Evolutionary conservation across 441 rosid genomes (phyloP), one percentile per base, ranked within the genome.

Genomic region (Cnidoscolus chayamansa): DNA sequence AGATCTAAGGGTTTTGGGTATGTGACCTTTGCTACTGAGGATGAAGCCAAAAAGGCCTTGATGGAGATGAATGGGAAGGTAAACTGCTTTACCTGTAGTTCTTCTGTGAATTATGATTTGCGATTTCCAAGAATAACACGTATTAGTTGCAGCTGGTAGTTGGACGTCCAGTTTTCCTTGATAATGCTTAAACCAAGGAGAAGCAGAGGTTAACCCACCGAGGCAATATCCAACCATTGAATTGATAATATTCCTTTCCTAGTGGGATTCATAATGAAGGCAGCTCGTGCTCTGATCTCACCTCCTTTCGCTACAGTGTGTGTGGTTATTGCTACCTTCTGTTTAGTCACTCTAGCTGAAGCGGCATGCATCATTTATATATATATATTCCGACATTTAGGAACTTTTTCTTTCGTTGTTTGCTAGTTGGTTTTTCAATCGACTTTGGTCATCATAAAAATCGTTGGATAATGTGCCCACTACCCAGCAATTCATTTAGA

Each of bases 1-100:
- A 86, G 80, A 78, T 82, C 90, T 35, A 89, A 85, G 81, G 92
- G 92, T 17, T 83, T 40, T 72, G 94, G 88, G 43, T 89, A 77
- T 77, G 87, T 87, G 57, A 83, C 85, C 50, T 89, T 87, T 72
- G 80, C 78, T 20, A 73, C 78, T 3, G 70, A 70, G 17, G 86
- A 80, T 25, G 89, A 83, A 70, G 90, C 89, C 15, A 74, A 13
- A 4, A 78, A 77, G 62, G 95, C 92, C 63, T 82, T 85, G 76
- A 19, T 62, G 9, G 80, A 81, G 58, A 83, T 85, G 81, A 86
- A 89, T 70, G 90, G 89, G 17, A 81, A 84, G 90, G 90, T 89
- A 79, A 61, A 25, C 62, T 74, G 54, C 71, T 43, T 49, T 45
- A 2, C 4, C 17, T 37, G 11, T 50, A 3, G 37, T 40, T 62